Evolutionary conservation across 805 yeast species (phyloP), one percentile per base, ranked within the genome.

Genomic region (Lipomyces oligophaga): DNA sequence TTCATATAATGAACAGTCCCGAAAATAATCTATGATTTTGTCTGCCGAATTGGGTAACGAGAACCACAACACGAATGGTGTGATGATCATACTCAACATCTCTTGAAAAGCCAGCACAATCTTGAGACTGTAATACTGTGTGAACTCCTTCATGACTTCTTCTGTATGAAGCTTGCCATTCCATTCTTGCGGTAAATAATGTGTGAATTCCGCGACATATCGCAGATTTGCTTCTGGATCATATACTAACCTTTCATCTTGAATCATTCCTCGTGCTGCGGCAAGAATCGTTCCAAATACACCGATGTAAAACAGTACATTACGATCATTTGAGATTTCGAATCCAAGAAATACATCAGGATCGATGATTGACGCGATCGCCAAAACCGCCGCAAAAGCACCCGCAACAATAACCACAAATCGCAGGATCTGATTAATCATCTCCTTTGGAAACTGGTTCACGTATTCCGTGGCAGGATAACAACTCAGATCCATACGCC

Each of bases 51-150:
- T 74, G 2, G 96, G 87, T 22, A 93, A 69, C 16, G 86, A 78
- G 61, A 83, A 80, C 84, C 95, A 88, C 16, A 93, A 68, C n/a
- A 93, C 78, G 52, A 88, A 84, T 1, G 98, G 99, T 0, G 95
- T 82, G 55, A 90, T 65, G 0, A 90, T 66, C 57, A 93, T 73
- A 61, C 96, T 85, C 27, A 85, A 73, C 27, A 94, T 69, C 64
- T 93, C 98, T 60, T 85, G 77, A 3, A 85, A 41, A 13, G 93
- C 74, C 8, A 88, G 69, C 32, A 83, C 67, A 4, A 93, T 67
- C 58, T 84, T 80, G 61, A 90, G 69, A 54, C 85, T 81, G 70
- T 83, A 93, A 28, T 85, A 70, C 43, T 75, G 74, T 59, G 93
- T 83, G 61, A 90, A 93, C 60, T 90, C 94, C 54, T 70, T 71